These are phyloP conservation scores for Forsythia viridissima DNA, from an alignment of 257 asterid genomes.

Conservation along the genomic window DNA sequence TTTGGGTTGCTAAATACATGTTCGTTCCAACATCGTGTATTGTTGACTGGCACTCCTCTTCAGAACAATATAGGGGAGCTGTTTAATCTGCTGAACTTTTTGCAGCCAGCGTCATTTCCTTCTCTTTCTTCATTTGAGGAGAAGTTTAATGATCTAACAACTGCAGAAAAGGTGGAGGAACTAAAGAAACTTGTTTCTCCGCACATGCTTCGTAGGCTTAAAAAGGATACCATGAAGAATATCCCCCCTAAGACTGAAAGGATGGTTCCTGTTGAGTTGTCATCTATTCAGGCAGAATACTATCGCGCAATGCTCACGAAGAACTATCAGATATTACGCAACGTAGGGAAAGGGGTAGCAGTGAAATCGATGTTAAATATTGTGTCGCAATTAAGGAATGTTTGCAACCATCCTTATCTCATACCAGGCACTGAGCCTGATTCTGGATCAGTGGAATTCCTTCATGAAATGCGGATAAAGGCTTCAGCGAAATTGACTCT, in stretches of 20 bases:
- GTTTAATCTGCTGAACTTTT: constrained; percentile 86
- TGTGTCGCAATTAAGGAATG: constrained; percentile 92
- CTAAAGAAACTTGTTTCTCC: constrained; percentile 96
- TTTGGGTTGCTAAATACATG: constrained; percentile 82
- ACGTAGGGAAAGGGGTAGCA: constrained; percentile 84
- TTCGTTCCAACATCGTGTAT: constrained; percentile 86
- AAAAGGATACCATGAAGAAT: constrained; percentile 92
- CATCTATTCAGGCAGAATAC: constrained; percentile 95
- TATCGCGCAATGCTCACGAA: constrained; percentile 98
- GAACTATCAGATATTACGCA: constrained; percentile 88
- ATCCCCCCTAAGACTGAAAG: constrained; percentile 97
- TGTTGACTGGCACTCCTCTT: constrained; percentile 95
- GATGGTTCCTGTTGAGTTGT: constrained; percentile 93
- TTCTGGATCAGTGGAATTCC: constrained; percentile 78
- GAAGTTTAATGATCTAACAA: constrained; percentile 83
- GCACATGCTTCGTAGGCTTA: constrained; percentile 94
- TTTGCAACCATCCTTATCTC: constrained; percentile 98
- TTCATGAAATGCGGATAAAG: constrained; percentile 96
- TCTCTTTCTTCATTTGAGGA: constrained; percentile 87
- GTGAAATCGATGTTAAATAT: constrained; percentile 94
- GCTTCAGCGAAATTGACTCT: constrained; percentile 94
- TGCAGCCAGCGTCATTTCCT: constrained; percentile 91
- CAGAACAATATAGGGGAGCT: constrained; percentile 97
- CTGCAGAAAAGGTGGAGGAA: constrained; percentile 93
- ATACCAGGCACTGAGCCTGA: constrained; percentile 98